phyloP scores from a whole-genome alignment of 805 yeast genomes.

The Barnettozyma vustinii region DNA sequence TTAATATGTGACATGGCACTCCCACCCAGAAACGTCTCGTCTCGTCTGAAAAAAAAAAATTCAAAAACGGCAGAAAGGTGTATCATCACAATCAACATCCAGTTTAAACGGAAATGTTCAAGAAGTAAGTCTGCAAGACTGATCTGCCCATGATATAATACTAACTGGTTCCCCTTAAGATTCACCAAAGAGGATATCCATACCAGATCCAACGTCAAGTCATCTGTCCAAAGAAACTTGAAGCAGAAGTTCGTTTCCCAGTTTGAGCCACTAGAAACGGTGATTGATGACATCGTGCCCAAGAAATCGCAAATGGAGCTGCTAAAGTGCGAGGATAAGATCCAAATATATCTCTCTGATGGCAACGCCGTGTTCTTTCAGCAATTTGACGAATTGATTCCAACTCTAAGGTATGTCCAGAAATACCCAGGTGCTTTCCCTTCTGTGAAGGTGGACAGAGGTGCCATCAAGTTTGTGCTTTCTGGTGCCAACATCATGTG shows the following conservation, averaged over 20 bases:
- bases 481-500: conserved; percentile 97
- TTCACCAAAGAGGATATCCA: conserved; percentile 85
- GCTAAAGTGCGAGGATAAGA: conserved; percentile 85
- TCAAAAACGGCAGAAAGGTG: not conserved
- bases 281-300: conserved; percentile 78
- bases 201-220: conserved; percentile 85
- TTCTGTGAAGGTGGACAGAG: conserved; percentile 84
- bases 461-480: conserved; percentile 92
- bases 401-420: conserved; percentile 70
- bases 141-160: not conserved
- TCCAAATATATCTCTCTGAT: conserved; percentile 70
- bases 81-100: not conserved
- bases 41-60: not conserved
- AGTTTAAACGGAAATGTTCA: conserved; percentile 34
- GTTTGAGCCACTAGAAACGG: conserved; percentile 69
- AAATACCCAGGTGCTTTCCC: conserved; percentile 83
- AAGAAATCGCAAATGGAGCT: conserved; percentile 78
- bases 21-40: too few species aligned
- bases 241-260: conserved; percentile 67
- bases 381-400: conserved; percentile 74
- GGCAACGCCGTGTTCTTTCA: conserved; percentile 73
- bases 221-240: conserved; percentile 90
- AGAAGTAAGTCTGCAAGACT: conserved; percentile 28
- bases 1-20: too few species aligned
- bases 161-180: conserved; percentile 23